Conservation (phyloP, 1,284 basidiomycete species). For the Inonotus obliquus region DNA sequence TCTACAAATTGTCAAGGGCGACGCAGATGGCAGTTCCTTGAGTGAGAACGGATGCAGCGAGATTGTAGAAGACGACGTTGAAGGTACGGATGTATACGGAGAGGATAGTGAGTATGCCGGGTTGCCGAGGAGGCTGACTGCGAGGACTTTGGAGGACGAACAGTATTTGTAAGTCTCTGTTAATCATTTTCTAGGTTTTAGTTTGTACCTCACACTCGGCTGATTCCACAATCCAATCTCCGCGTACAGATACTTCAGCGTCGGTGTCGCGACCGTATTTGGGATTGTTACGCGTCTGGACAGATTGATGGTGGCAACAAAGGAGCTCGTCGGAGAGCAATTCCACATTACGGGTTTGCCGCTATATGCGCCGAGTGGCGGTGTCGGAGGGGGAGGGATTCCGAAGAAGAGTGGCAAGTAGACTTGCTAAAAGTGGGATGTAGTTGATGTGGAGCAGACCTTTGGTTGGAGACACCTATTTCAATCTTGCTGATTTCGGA, state of each 20-base stretch:
- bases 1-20: not conserved
- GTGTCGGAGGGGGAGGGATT: too few relatives aligned
- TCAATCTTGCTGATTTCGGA: too few relatives aligned
- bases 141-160: conserved; percentile 23
- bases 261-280: conserved; percentile 70
- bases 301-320: conserved; percentile 68
- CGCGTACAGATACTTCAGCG: conserved; percentile 61
- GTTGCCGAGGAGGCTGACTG: conserved; percentile 19
- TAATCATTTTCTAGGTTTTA: too few relatives aligned
- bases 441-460: too few relatives aligned
- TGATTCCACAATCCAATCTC: not conserved
- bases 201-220: not conserved
- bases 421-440: too few relatives aligned
- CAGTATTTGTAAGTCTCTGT: conserved; percentile 21
- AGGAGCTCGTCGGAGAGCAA: conserved; percentile 78
- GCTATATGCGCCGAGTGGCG: not conserved
- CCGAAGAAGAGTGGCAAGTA: too few relatives aligned
- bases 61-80: not conserved
- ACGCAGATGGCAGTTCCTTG: not conserved
- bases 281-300: conserved; percentile 65
- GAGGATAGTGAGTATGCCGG: conserved; percentile 17
- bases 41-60: not conserved
- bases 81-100: conserved; percentile 17
- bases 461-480: too few relatives aligned
- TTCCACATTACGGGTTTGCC: conserved; percentile 62